Evolutionary conservation across 345 rosid genomes (phyloP).

Genomic region (Pistacia integerrima): DNA sequence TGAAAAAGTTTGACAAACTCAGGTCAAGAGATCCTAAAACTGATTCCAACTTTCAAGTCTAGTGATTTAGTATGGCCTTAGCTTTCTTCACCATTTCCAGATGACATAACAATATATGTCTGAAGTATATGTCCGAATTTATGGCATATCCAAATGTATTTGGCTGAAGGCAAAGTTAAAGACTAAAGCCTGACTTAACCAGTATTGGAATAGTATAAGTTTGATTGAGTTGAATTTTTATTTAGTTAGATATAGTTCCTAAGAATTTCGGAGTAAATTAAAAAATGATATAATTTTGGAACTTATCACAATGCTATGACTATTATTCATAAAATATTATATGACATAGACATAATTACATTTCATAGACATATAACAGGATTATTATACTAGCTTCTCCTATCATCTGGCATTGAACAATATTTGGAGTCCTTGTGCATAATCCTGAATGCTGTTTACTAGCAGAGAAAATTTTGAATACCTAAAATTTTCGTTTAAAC

Average conservation of each 20-base stretch:
- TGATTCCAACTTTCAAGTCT: background rate
- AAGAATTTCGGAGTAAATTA: background rate
- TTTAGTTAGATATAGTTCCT: background rate
- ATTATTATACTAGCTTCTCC: background rate
- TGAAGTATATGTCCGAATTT: background rate
- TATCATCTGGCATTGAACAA: background rate
- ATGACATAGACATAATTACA: background rate
- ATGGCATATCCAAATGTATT: too few relatives aligned
- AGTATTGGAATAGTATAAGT: background rate
- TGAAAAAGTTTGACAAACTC: background rate
- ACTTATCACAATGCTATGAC: background rate
- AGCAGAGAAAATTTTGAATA: background rate
- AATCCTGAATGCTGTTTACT: constrained; percentile 8
- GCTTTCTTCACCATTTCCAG: background rate
- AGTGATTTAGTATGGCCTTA: background rate
- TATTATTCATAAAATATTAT: background rate
- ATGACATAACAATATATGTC: background rate
- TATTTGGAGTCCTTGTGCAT: background rate
- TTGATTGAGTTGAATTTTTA: background rate
- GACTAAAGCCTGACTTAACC: background rate
- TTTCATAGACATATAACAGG: background rate
- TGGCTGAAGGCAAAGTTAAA: background rate
- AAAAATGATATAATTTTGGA: background rate
- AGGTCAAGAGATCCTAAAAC: background rate
- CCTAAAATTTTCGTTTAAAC: background rate